These are phyloP conservation scores for Globisporangium cylindrosporum DNA, from an alignment of 352 stramenopile genomes.

Conservation along the genomic window DNA sequence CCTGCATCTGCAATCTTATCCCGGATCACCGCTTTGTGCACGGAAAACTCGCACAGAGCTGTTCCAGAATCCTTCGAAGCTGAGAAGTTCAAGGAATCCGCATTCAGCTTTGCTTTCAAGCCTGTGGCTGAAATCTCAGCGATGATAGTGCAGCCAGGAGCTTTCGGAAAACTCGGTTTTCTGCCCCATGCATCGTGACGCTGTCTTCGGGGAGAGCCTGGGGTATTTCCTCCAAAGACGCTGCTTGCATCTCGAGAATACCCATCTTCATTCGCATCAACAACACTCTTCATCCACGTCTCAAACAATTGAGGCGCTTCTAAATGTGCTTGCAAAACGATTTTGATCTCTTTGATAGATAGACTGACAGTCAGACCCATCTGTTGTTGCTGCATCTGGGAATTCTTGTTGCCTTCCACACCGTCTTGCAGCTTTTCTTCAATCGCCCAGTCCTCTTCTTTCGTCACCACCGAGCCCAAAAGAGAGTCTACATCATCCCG, in stretches of 20 bases:
- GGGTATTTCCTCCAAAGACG: conserved; percentile 11
- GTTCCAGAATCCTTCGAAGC: not conserved
- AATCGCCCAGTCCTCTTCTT: conserved; percentile 6
- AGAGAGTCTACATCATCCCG: conserved; percentile 13
- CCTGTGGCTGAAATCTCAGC: conserved; percentile 30
- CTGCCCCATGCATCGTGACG: conserved; percentile 16
- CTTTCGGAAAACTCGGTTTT: conserved; percentile 14
- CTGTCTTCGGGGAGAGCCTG: conserved; percentile 22
- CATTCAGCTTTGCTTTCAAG: conserved; percentile 21
- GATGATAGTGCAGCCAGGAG: conserved; percentile 22
- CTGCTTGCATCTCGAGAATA: conserved; percentile 13
- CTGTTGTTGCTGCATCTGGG: not conserved
- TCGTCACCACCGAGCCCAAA: conserved; percentile 12
- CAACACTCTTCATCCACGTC: conserved; percentile 43
- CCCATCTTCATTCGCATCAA: conserved; percentile 19
- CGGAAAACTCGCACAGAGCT: conserved; percentile 41
- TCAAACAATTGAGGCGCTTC: conserved; percentile 47
- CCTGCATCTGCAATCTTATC: conserved; percentile 49
- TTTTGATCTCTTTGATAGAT: conserved; percentile 45
- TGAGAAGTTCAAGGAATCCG: conserved; percentile 18
- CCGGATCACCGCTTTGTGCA: conserved; percentile 35
- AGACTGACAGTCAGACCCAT: conserved; percentile 22
- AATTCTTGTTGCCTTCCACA: too few relatives aligned
- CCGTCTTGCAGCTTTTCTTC: not conserved
- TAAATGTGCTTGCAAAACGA: conserved; percentile 43